Conservation (phyloP, 257 asterid species). For the Solanum lycopersicoides region DNA sequence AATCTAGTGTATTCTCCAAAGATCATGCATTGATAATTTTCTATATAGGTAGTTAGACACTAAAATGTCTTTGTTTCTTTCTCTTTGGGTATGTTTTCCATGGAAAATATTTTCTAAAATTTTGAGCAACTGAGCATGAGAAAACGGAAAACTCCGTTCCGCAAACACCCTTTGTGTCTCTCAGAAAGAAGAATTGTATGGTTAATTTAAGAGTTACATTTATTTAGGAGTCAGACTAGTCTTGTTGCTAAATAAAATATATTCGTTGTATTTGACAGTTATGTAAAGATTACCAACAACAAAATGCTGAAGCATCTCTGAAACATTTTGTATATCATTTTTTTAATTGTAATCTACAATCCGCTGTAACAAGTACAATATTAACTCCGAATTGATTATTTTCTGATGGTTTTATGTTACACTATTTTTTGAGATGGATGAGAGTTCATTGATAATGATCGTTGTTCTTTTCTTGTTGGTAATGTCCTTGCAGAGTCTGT, state of each 20-base stretch:
- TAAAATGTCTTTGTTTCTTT: not conserved
- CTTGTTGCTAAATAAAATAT: not conserved
- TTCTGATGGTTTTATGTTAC: not conserved
- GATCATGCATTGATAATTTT: not conserved
- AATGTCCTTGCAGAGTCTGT: slow-evolving; percentile 50
- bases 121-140: not conserved
- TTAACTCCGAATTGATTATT: not conserved
- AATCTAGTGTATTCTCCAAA: not conserved
- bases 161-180: not conserved
- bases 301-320: not conserved
- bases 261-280: not conserved
- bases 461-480: not conserved
- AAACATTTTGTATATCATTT: not conserved
- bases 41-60: not conserved
- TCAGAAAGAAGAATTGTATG: not conserved
- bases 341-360: not conserved
- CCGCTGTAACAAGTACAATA: not conserved
- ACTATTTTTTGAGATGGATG: not conserved
- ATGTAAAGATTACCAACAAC: not conserved
- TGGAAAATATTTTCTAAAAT: not conserved
- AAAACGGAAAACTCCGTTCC: not conserved
- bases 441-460: not conserved
- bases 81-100: not conserved
- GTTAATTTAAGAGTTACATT: not conserved
- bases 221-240: not conserved